Percentiles rank a stretch among this genome's conserved stretches.
Conservation (phyloP, 2,329 filamentous ascomycete species). For the Hymenoscyphus occultus region DNA sequence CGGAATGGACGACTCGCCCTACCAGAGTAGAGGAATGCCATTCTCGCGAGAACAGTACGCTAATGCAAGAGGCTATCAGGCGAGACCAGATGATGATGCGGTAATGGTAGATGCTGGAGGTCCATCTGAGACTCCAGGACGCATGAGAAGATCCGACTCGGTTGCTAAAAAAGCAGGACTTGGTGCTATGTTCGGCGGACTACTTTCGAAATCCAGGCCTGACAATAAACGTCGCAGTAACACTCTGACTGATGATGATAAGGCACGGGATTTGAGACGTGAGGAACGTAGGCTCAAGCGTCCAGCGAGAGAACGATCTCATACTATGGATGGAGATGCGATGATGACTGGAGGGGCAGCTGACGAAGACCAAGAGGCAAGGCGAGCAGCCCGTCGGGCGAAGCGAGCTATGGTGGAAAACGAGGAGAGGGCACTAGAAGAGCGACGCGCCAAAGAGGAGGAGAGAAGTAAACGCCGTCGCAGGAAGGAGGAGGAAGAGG, state of each 20-base stretch:
- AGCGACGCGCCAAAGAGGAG: conserved; percentile 54
- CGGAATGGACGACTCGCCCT: conserved; percentile 30
- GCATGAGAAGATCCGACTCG: conserved; percentile 58
- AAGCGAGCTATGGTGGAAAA: conserved; percentile 52
- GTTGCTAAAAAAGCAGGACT: conserved; percentile 59
- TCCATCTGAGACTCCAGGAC: conserved; percentile 38
- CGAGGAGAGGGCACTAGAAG: conserved; percentile 45
- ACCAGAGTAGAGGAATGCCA: conserved; percentile 28
- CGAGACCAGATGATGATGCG: conserved; percentile 61
- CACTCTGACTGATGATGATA: conserved; percentile 51
- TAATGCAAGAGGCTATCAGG: conserved; percentile 52
- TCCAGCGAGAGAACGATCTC: conserved; percentile 35
- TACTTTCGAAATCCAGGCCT: conserved; percentile 46
- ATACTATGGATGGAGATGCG: conserved; percentile 44
- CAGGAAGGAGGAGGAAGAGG: conserved; percentile 55
- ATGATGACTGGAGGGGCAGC: conserved; percentile 45
- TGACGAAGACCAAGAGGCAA: conserved; percentile 59
- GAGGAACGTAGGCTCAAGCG: conserved; percentile 39
- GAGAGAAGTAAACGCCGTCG: conserved; percentile 53
- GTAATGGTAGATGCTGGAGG: conserved; percentile 54
- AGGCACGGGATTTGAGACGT: conserved; percentile 29
- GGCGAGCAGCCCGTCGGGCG: conserved; percentile 60
- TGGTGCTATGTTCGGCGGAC: conserved; percentile 59
- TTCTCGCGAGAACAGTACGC: conserved; percentile 33
- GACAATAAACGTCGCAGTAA: conserved; percentile 51